These are phyloP conservation scores for Penicillium longicatenatum DNA, from an alignment of 495 filamentous ascomycete genomes.

Conservation along the genomic window DNA sequence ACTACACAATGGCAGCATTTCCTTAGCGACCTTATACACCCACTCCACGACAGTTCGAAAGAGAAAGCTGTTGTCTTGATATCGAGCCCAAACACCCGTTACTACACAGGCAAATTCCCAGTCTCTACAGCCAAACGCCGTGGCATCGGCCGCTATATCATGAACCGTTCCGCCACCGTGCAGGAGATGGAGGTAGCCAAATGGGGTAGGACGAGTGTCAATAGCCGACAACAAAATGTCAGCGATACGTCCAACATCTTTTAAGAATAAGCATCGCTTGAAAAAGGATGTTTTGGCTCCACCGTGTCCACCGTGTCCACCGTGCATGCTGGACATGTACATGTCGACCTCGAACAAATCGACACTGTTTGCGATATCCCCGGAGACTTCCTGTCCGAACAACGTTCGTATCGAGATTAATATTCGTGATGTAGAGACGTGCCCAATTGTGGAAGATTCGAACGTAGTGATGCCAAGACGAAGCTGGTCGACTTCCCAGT, in stretches of 20 bases:
- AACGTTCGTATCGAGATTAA: too few relatives aligned
- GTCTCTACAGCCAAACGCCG: constrained; percentile 64
- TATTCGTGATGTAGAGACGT: too few relatives aligned
- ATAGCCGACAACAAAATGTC: constrained; percentile 48
- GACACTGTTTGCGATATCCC: constrained; percentile 46
- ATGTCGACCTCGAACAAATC: constrained; percentile 61
- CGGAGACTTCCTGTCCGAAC: constrained; percentile 22
- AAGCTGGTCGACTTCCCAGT: constrained; percentile 48
- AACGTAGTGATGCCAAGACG: constrained; percentile 58
- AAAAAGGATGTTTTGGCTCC: constrained; percentile 65
- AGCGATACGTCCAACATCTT: constrained; percentile 48
- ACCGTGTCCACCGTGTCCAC: constrained; percentile 56
- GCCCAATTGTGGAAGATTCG: constrained; percentile 30
- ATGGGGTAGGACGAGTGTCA: constrained; percentile 51
- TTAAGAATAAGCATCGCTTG: constrained; percentile 66
- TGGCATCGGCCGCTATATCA: constrained; percentile 48
- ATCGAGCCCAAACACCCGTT: constrained; percentile 62
- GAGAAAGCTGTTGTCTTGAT: too few relatives aligned
- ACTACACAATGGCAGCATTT: constrained; percentile 51
- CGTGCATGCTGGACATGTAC: constrained; percentile 63
- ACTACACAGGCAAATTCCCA: constrained; percentile 67
- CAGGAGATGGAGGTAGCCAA: constrained; percentile 65
- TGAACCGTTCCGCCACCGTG: constrained; percentile 59
- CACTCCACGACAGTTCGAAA: constrained; percentile 48
- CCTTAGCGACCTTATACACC: constrained; percentile 56